Evolutionary conservation across 176 grass and related monocot genomes (phyloP), one percentile per base, ranked within the genome.

Genomic region (Bonia amplexicaulis): DNA sequence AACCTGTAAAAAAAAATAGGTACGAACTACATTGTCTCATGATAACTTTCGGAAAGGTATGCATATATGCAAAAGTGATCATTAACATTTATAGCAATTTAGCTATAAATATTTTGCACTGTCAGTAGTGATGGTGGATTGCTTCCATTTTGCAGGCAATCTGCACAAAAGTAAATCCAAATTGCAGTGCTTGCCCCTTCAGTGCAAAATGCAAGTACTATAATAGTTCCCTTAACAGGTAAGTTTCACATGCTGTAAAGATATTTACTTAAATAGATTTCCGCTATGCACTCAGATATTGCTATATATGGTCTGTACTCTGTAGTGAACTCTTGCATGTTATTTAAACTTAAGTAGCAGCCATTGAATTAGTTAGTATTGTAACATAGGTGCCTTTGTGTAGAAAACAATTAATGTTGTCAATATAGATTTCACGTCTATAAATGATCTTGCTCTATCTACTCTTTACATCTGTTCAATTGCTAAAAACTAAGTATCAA

Each of bases 41-140:
- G 90, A 91, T 91, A 88, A 91, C 90, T 63, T 91, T 88, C 0
- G 90, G 90, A 85, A 91, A 91, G 90, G 90, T 91, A 88, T 63
- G 69, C 9, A 33, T 80, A 63, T 64, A 75, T 68, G 25, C 52
- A 62, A 52, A 63, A 46, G 48, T 57, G 39, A 54, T 46, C n/a
- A 55, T 14, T 55, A 57, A 47, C 49, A 47, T 74, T 22, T 77
- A 27, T 64, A 33, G 47, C 1, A 2, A 39, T 84, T 81, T 49
- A 57, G 14, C 14, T 76, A 71, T 39, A 46, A 74, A 58, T 65
- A 61, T 71, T 77, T 76, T 45, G 23, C 46, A 71, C 72, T 51
- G 11, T 60, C 62, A 49, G 13, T 78, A 6, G 44, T 41, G 48
- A 75, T 71, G 44, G 65, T 64, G 67, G 70, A 71, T 79, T 88